Evolutionary conservation across 352 stramenopile species (phyloP), one percentile per base, ranked within the genome.

Genomic region (Pythium coloratum): DNA sequence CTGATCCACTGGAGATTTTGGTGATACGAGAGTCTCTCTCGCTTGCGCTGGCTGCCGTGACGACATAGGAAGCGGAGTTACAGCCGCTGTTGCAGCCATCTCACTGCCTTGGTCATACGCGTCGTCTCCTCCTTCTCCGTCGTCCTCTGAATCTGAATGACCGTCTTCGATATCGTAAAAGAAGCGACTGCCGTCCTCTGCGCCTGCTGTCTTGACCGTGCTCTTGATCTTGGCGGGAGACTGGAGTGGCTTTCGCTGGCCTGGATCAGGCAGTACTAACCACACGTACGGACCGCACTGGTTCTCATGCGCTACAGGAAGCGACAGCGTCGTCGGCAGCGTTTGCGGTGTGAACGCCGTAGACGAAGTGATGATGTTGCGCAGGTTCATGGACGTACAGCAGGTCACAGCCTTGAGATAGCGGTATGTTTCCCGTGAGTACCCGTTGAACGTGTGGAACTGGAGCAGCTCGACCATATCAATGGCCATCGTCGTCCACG

Each of bases 351-450:
- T 70, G 26, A 84, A 93, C 7, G 78, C 53, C 12, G 66, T 82
- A 4, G 79, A 69, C 14, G 81, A 90, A 5, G 76, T 76, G 49
- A 91, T 81, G 30, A 92, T 69, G 49, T 90, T 91, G 3, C 86
- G 75, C 8, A 86, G 50, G 33, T 88, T 91, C 75, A 90, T 83
- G 42, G 77, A 79, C 2, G 81, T 75, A 54, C 86, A 93, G 50
- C 90, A 60, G 24, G 80, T 89, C 32, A 92, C 73, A 7, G 74
- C 76, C 74, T 91, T 91, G n/a, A 93, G 72, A 40, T 88, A 76
- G 14, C 71, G 78, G 56, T 83, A 92, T 5, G 62, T 67, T 42
- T 93, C 82, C 50, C 84, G 71, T 24, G 71, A 77, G 64, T 92
- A 88, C 51, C 85, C 81, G 46, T 90, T 90, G 64, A 88, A 90